Base-by-base conservation (phyloP, 192 early-diverging fungal species). In the Gryganskiella cystojenkinii region DNA sequence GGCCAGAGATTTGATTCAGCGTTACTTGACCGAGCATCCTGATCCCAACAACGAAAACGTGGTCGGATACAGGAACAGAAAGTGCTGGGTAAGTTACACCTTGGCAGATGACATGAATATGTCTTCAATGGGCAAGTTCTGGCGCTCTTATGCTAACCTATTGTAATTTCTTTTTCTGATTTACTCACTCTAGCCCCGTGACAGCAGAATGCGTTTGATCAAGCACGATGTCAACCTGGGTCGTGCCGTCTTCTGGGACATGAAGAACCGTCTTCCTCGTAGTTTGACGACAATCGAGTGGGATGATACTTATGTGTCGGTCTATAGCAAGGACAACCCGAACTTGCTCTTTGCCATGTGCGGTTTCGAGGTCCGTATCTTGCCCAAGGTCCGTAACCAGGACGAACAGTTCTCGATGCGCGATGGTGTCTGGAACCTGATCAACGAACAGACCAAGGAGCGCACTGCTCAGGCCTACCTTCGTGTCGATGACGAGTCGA, bases 1-100 rank as follows among this genome's bases (percentile, higher is more conserved):
- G 61, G 87, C 95, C 42, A 89, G 97, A 53, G 97, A 98, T 69
- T 81, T 99, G 68, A 94, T 98, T 62, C 96, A 99, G 81, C 89
- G 97, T 44, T 99, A 96, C 78, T 70, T 98, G 67, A 98, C 97
- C 0, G 96, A 99, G 81, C 94, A 97, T 82, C 98, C 98, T 1
- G 98, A 99, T 80, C 98, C 97, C 7, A 98, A 98, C 82, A 96
- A 95, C 82, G 97, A 98, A 68, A 98, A 98, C 76, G 91, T 98
- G 47, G 98, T 98, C 14, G 96, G 98, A 2, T 99, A 99, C 83
- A 95, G 95, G 81, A 96, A 97, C 88, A 97, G 97, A 72, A 96
- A 95, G 62, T 97, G 95, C 87, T 76, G 72, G 37, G 37, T 40
- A 40, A 40, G 37, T 40, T 40, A 13, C n/a, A n/a, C n/a, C n/a